phyloP scores from a whole-genome alignment of 2,329 filamentous ascomycete genomes.

The Nannizziopsis barbatae region DNA sequence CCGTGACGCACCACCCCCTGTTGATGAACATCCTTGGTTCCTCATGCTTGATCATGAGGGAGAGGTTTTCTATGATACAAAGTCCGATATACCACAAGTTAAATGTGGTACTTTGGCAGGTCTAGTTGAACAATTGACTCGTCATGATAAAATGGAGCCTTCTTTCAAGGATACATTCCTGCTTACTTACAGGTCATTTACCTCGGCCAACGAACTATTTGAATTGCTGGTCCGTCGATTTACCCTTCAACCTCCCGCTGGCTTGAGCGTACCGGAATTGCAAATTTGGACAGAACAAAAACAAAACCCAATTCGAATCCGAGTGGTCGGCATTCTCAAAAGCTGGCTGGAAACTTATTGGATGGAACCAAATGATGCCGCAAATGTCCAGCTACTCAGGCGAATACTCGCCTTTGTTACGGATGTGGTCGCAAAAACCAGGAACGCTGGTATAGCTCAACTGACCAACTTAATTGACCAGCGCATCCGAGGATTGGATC shows the following conservation, averaged over 20 bases:
- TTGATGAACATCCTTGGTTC: slow-evolving; percentile 52
- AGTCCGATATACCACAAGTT: slow-evolving; percentile 61
- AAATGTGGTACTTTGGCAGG: slow-evolving; percentile 83
- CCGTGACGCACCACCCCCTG: slow-evolving; percentile 22
- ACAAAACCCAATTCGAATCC: slow-evolving; percentile 89
- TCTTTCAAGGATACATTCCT: slow-evolving; percentile 97
- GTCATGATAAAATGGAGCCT: slow-evolving; percentile 89
- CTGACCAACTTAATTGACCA: slow-evolving; percentile 83
- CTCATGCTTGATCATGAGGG: slow-evolving; percentile 76
- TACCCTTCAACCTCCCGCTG: slow-evolving; percentile 80
- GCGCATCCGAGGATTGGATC: slow-evolving; percentile 76
- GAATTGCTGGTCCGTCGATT: slow-evolving; percentile 86
- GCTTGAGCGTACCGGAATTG: slow-evolving; percentile 62
- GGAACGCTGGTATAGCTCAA: slow-evolving; percentile 76
- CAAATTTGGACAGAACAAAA: slow-evolving; percentile 87
- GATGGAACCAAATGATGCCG: slow-evolving; percentile 88
- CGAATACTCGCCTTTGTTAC: slow-evolving; percentile 84
- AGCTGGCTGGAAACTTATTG: slow-evolving; percentile 98
- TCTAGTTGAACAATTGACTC: slow-evolving; percentile 85
- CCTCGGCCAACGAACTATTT: slow-evolving; percentile 78
- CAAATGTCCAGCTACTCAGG: slow-evolving; percentile 74
- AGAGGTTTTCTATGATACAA: slow-evolving; percentile 82
- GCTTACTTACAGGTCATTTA: slow-evolving; percentile 92
- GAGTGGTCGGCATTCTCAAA: slow-evolving; percentile 95
- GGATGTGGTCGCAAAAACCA: slow-evolving; percentile 83